Conservation (phyloP, 2,329 filamentous ascomycete genomes). For the Beauveria sp. region DNA sequence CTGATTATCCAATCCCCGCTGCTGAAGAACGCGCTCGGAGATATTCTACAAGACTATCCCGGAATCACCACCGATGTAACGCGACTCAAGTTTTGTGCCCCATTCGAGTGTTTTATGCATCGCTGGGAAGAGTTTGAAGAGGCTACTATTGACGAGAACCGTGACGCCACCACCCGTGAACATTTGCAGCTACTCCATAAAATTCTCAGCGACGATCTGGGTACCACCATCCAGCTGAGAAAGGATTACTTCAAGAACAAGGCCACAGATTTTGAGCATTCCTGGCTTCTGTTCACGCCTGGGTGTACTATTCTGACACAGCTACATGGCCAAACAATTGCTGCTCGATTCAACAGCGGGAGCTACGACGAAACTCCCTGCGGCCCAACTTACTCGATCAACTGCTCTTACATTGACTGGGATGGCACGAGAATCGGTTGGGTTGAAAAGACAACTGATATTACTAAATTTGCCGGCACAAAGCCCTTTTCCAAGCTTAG, state of each 20-base stretch:
- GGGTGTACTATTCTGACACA: slow-evolving; percentile 70
- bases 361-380: slow-evolving; percentile 62
- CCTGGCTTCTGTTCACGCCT: slow-evolving; percentile 86
- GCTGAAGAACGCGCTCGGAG: slow-evolving; percentile 47
- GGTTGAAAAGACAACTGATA: slow-evolving; percentile 60
- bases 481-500: slow-evolving; percentile 72
- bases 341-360: slow-evolving; percentile 76
- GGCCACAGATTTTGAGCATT: slow-evolving; percentile 77
- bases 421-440: slow-evolving; percentile 81
- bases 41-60: slow-evolving; percentile 50
- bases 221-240: slow-evolving; percentile 30
- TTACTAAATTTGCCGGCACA: slow-evolving; percentile 69
- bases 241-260: slow-evolving; percentile 72
- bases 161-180: slow-evolving; percentile 27
- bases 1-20: slow-evolving; percentile 57
- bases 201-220: slow-evolving; percentile 43
- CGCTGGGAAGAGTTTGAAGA: slow-evolving; percentile 47
- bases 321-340: slow-evolving; percentile 68
- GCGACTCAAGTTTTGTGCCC: slow-evolving; percentile 52
- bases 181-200: slow-evolving; percentile 66
- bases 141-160: slow-evolving; percentile 31
- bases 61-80: slow-evolving; percentile 52
- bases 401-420: slow-evolving; percentile 76
- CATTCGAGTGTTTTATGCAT: slow-evolving; percentile 59
- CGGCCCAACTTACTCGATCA: slow-evolving; percentile 68